Percentiles rank a stretch among this genome's conserved stretches.
Evolutionary conservation across 345 rosid genomes (phyloP).

Genomic region (Eucalyptus decipiens): DNA sequence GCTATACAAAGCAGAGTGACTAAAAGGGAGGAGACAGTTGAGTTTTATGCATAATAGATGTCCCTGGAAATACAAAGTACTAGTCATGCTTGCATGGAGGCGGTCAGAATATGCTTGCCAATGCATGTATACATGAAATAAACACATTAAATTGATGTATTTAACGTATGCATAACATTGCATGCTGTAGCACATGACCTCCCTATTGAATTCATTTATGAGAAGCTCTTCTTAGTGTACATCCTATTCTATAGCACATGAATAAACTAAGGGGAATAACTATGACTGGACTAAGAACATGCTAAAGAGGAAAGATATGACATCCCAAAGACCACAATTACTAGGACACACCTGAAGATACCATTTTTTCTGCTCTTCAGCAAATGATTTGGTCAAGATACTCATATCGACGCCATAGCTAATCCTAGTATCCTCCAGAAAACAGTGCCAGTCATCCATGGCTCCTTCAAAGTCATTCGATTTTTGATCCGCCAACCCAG

Average conservation of each 20-base stretch:
- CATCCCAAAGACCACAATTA: neutral
- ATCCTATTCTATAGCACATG: neutral
- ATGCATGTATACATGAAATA: neutral
- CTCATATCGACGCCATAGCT: constrained; percentile 85
- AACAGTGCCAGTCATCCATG: constrained; percentile 83
- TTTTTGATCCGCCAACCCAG: constrained; percentile 57
- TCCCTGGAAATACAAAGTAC: neutral
- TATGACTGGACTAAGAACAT: neutral
- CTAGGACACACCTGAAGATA: constrained; percentile 51
- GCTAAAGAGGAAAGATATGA: neutral
- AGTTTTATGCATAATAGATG: neutral
- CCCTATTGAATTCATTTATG: neutral
- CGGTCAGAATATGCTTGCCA: neutral
- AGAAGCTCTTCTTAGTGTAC: neutral
- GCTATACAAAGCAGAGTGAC: neutral
- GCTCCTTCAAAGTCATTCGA: constrained; percentile 53
- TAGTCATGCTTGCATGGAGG: neutral
- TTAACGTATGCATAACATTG: neutral
- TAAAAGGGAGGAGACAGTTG: neutral
- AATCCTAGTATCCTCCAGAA: constrained; percentile 48
- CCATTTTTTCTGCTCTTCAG: constrained; percentile 82
- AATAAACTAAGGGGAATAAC: neutral
- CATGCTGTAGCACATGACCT: neutral
- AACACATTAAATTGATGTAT: neutral
- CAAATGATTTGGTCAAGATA: constrained; percentile 50